A percentile compares a stretch with the other conserved stretches of the same genome.
Conservation (phyloP, 106 monocot genomes). For the Amphibolis antarctica region DNA sequence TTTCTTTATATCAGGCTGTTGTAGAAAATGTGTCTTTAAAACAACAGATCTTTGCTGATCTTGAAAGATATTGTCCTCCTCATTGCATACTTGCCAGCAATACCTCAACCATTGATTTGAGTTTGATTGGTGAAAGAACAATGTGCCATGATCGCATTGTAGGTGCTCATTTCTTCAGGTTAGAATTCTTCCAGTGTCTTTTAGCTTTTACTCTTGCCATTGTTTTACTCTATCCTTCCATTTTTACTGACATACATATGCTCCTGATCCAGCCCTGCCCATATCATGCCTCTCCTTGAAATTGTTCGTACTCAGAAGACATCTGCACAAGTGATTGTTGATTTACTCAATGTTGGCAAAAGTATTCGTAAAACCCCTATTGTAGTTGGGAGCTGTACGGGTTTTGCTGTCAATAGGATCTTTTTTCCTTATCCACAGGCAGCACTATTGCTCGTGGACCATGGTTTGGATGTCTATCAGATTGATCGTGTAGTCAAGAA, state of each 20-base stretch:
- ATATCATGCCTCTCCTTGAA: slow-evolving; percentile 94
- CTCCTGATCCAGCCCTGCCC: slow-evolving; percentile 62
- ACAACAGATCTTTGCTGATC: slow-evolving; percentile 89
- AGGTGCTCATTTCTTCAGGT: slow-evolving; percentile 97
- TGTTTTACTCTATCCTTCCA: neutral
- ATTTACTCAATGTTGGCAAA: slow-evolving; percentile 79
- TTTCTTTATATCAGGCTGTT: slow-evolving; percentile 48
- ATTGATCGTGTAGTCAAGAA: slow-evolving; percentile 74
- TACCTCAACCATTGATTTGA: slow-evolving; percentile 92
- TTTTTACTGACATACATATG: neutral
- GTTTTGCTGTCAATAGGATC: slow-evolving; percentile 97
- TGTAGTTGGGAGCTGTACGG: slow-evolving; percentile 93
- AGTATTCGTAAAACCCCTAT: slow-evolving; percentile 84
- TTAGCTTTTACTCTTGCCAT: neutral
- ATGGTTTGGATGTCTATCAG: slow-evolving; percentile 76
- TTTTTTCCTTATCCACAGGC: slow-evolving; percentile 96
- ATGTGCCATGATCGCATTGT: slow-evolving; percentile 71
- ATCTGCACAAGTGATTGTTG: slow-evolving; percentile 85
- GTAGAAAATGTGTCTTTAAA: slow-evolving; percentile 85
- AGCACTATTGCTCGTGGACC: slow-evolving; percentile 61
- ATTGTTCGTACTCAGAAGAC: slow-evolving; percentile 80
- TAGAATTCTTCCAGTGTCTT: neutral
- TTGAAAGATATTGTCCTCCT: slow-evolving; percentile 71
- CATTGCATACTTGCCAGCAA: slow-evolving; percentile 88
- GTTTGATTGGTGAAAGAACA: slow-evolving; percentile 72